These are phyloP conservation scores for Diaporthe citri DNA, from an alignment of 2,329 filamentous ascomycete genomes.

Conservation along the genomic window DNA sequence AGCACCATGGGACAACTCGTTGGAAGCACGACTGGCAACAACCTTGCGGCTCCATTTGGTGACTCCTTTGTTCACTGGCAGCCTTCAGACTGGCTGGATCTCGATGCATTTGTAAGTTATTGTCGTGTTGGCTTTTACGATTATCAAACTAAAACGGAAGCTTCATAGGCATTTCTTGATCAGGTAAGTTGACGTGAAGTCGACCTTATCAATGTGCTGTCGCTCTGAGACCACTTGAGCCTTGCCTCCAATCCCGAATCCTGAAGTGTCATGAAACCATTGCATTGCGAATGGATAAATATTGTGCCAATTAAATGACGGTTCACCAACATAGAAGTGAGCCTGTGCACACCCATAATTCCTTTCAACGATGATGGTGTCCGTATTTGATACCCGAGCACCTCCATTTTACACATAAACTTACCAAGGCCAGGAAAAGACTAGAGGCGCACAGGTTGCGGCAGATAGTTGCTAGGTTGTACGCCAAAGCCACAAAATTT, in stretches of 20 bases:
- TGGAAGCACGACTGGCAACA: neutral
- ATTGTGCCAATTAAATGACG: no score
- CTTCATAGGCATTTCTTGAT: neutral
- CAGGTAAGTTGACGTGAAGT: neutral
- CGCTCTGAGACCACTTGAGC: fast-evolving
- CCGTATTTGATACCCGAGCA: no score
- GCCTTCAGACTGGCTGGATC: neutral
- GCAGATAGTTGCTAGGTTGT: neutral
- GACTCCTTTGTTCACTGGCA: neutral
- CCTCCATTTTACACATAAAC: no score
- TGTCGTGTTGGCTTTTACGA: neutral
- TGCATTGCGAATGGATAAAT: no score
- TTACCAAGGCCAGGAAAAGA: no score
- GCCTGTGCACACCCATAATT: no score
- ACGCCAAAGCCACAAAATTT: neutral
- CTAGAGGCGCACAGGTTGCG: neutral
- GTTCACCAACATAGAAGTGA: fast-evolving
- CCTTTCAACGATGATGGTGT: no score
- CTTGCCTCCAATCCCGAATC: no score
- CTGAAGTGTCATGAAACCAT: no score
- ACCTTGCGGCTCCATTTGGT: neutral
- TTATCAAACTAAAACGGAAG: neutral
- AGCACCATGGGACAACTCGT: neutral
- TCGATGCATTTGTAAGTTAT: neutral
- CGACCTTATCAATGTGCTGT: no score